phyloP scores from a whole-genome alignment of 2,329 filamentous ascomycete genomes.

The Colletotrichum sp. region DNA sequence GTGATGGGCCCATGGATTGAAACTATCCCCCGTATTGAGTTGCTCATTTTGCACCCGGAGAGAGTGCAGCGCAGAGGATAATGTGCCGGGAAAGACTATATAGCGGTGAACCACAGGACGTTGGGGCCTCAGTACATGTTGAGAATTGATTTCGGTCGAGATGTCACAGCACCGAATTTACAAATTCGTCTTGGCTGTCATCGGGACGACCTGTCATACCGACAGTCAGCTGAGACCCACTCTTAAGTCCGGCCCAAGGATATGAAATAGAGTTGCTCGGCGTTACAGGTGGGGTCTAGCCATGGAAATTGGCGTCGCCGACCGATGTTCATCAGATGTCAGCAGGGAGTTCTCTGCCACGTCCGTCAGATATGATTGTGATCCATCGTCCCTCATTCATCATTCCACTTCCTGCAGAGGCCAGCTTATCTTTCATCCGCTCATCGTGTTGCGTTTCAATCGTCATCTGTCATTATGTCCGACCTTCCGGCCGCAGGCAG shows the following conservation, averaged over 20 bases:
- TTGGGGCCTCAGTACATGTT: background rate
- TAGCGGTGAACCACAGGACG: background rate
- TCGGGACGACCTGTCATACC: background rate
- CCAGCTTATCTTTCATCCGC: background rate
- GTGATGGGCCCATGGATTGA: background rate
- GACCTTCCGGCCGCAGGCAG: background rate
- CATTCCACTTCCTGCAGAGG: background rate
- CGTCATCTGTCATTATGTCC: background rate
- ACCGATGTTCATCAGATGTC: background rate
- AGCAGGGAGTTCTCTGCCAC: background rate
- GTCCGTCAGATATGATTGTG: background rate
- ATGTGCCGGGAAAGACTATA: fast-evolving
- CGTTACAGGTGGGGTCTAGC: background rate
- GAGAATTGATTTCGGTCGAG: background rate
- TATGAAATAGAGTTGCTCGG: background rate
- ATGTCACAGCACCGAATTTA: background rate
- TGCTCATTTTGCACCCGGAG: fast-evolving
- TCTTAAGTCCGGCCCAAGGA: background rate
- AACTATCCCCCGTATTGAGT: background rate
- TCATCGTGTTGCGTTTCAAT: background rate
- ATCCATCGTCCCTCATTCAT: background rate
- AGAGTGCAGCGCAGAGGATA: fast-evolving
- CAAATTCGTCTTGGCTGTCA: background rate
- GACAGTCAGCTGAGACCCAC: background rate
- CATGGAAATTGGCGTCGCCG: background rate